Evolutionary conservation across 73 alveolate genomes (phyloP).

Genomic region (Stentor roeselii): DNA sequence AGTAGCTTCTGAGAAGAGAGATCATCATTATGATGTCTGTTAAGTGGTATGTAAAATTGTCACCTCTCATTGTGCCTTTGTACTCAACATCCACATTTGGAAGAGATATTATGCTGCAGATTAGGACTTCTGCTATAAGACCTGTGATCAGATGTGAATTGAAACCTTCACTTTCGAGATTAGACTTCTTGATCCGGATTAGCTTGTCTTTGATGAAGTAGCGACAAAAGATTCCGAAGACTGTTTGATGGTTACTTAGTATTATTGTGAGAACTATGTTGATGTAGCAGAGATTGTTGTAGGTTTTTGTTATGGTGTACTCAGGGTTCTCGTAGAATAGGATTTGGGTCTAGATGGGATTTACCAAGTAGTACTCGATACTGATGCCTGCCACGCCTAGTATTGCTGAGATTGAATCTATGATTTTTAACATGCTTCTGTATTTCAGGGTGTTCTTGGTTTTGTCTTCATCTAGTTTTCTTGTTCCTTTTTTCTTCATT

Average conservation of each 20-base stretch:
- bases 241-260: neutral
- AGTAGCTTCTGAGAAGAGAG: slow-evolving; percentile 34
- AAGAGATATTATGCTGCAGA: slow-evolving; percentile 43
- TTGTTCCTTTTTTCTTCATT: neutral
- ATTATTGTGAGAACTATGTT: neutral
- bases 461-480: neutral
- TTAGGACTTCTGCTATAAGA: slow-evolving; percentile 31
- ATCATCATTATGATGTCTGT: slow-evolving; percentile 32
- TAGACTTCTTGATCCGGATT: neutral
- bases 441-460: neutral
- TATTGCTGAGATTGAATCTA: slow-evolving; percentile 6
- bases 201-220: neutral
- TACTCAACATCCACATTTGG: slow-evolving; percentile 43
- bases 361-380: neutral
- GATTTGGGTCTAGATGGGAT: neutral
- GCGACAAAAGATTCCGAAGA: neutral
- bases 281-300: neutral
- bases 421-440: neutral
- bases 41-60: slow-evolving; percentile 31
- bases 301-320: neutral
- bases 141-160: neutral
- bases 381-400: neutral
- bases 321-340: neutral
- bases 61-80: slow-evolving; percentile 52
- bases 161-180: neutral